Base-by-base conservation (phyloP, 768 basidiomycete genomes). In the Boletus rubescentipes region DNA sequence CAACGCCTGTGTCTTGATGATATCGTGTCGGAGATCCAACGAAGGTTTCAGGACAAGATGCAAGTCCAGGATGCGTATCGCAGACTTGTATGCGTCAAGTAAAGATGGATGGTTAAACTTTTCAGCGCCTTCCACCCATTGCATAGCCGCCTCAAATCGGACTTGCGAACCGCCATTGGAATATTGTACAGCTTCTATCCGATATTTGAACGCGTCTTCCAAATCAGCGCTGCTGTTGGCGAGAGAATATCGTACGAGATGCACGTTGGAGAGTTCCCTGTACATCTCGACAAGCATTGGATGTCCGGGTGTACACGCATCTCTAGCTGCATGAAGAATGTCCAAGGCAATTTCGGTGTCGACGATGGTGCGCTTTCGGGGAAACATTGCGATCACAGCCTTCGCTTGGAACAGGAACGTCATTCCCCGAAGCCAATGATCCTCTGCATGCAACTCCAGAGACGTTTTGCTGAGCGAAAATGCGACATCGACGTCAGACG, bases 101-200 rank as follows among this genome's bases (percentile, higher is more conserved):
- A 46, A 37, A 16, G 59, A 67, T 1, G 54, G n/a, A 42, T 65
- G 61, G n/a, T 14, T 26, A 15, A 58, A 59, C 46, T 12, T 56
- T 49, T 65, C 63, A 14, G 61, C 61, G 20, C 7, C 29, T 26
- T 52, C 61, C 5, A 57, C 53, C 71, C 63, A 72, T 54, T 29
- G 43, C 57, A 62, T 59, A n/a, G 58, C 51, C 53, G 56, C 54
- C 11, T 47, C 52, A 31, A 65, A 58, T 29, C 42, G 64, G 15
- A 23, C 18, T 45, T 52, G 52, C 4, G 58, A 53, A 5, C 65
- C 64, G 26, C 63, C 62, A 35, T 57, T 58, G 3, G 52, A 51
- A 32, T 63, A 53, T 18, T 62, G 50, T 9, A 60, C 55, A 14
- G 66, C 60, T 14, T 36, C 42, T 26, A 59, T 59, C 36, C 59